These are phyloP conservation scores for Reutealis trisperma DNA, from an alignment of 345 rosid species.

Conservation along the genomic window DNA sequence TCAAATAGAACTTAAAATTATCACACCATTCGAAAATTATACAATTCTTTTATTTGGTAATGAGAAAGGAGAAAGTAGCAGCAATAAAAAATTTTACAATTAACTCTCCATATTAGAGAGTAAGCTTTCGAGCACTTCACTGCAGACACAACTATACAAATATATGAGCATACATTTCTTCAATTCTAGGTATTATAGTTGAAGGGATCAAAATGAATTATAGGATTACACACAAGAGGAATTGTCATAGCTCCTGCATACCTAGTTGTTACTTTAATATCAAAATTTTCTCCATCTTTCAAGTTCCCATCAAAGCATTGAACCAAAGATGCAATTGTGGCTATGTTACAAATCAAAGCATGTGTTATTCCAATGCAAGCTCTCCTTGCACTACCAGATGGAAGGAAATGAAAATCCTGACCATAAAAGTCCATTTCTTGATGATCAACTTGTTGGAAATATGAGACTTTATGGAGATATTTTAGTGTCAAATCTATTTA, in stretches of 20 bases:
- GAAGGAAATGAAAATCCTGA: constrained; percentile 35
- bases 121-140: too few relatives aligned
- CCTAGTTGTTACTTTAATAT: constrained; percentile 29
- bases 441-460: too few relatives aligned
- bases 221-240: constrained; percentile 23
- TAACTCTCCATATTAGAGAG: too few relatives aligned
- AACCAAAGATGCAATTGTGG: constrained; percentile 36
- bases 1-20: too few relatives aligned
- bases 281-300: constrained; percentile 29
- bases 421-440: constrained; percentile 33
- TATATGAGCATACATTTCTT: background rate
- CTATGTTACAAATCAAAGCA: constrained; percentile 36
- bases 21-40: too few relatives aligned
- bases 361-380: constrained; percentile 43
- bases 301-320: constrained; percentile 52
- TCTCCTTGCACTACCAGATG: constrained; percentile 50
- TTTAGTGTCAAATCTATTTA: too few relatives aligned
- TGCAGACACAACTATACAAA: background rate
- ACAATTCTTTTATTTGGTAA: too few relatives aligned
- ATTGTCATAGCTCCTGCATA: constrained; percentile 41
- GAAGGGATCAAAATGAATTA: constrained; percentile 8
- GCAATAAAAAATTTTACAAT: too few relatives aligned
- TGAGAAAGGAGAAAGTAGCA: too few relatives aligned
- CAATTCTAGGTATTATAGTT: background rate
- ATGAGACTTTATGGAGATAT: too few relatives aligned